Base-by-base conservation (phyloP, 148 eudicot genomes). In the Fagopyrum tataricum region DNA sequence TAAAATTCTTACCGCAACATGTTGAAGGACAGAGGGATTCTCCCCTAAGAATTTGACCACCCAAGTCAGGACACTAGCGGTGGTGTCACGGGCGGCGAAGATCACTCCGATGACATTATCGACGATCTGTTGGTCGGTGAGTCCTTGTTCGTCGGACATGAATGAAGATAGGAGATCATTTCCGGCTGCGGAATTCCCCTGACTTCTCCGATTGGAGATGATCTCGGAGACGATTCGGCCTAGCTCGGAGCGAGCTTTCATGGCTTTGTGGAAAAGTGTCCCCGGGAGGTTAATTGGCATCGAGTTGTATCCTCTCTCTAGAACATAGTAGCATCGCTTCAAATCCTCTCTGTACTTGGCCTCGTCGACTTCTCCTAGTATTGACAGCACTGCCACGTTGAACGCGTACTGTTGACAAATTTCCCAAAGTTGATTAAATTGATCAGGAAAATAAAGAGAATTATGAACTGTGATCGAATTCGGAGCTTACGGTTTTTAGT, bases 211-310 rank as follows among this genome's bases (percentile, higher is more conserved):
- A 1, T 74, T 51, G 0, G 89, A 79, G 14, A 95, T 71, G 37
- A 91, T 91, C 74, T 91, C 81, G 4, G 91, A 85, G 31, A 95
- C n/a, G 74, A 95, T 95, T 18, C 83, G 82, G 13, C 92, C 90
- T 18, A 95, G 59, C 44, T 95, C 93, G 51, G 87, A 87, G 37
- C 98, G 76, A 0, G 98, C 96, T 74, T 90, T 95, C 98, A 95
- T 95, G 24, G 98, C 81, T 71, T 90, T 87, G 85, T 91, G 82
- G 77, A 95, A 95, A 7, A 88, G 88, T 14, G 98, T 91, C 47
- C 97, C 98, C 0, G 98, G 97, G 8, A 91, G 81, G 74, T 95
- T 95, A 11, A 95, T 88, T 1, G 97, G 93, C 97, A 95, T 90
- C 17, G 98, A 95, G 71, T 95, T 95, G 82, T 95, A 95, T 39